Evolutionary conservation across 441 rosid genomes (phyloP).

Genomic region (Bocquillonia castaneifolia): DNA sequence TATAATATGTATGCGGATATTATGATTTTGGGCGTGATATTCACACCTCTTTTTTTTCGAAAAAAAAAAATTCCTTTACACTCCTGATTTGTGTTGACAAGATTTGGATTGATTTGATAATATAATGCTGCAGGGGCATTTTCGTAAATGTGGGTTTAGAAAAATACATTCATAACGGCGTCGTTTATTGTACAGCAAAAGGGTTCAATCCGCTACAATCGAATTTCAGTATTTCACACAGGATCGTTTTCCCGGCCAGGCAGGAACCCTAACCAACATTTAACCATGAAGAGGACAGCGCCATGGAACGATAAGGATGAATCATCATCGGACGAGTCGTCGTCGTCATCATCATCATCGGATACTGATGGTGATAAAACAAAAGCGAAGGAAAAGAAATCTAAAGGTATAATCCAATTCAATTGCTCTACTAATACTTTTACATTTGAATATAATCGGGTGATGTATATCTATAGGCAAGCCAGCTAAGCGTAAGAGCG

Average conservation of each 20-base stretch:
- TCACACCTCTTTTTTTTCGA: too few relatives aligned
- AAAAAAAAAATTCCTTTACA: too few relatives aligned
- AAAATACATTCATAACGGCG: neutral
- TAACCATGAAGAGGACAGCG: conserved; percentile 69
- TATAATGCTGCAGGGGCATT: too few relatives aligned
- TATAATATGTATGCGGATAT: too few relatives aligned
- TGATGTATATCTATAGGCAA: conserved; percentile 38
- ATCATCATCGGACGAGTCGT: conserved; percentile 26
- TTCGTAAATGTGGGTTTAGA: neutral
- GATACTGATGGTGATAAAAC: conserved; percentile 39
- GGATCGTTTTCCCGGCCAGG: neutral
- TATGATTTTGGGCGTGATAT: too few relatives aligned
- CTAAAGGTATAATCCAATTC: conserved; percentile 31
- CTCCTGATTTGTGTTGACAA: too few relatives aligned
- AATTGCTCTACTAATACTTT: neutral
- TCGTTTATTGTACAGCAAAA: too few relatives aligned
- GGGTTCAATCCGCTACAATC: neutral
- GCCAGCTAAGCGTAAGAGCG: conserved; percentile 46
- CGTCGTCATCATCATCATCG: conserved; percentile 38
- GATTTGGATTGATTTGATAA: too few relatives aligned
- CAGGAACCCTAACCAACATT: neutral
- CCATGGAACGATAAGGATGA: conserved; percentile 64
- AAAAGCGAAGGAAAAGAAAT: conserved; percentile 34
- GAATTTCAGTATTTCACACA: too few relatives aligned
- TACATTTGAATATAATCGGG: neutral